A percentile compares a stretch with the other conserved stretches of the same genome.
Conservation (phyloP, 1,284 basidiomycete genomes). For the Irpex lacteus region DNA sequence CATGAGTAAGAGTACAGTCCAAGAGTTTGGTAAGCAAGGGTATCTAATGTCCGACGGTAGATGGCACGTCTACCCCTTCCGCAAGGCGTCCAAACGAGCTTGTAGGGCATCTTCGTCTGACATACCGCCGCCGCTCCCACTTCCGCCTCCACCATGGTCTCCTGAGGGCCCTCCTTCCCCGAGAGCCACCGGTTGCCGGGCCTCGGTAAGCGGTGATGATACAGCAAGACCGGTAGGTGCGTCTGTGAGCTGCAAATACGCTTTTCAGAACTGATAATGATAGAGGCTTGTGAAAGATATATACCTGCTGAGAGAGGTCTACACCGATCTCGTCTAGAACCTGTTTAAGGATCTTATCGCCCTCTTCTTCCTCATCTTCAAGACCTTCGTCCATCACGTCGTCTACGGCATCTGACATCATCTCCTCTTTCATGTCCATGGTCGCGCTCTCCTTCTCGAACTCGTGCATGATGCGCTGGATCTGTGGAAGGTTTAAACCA, state of each 20-base stretch:
- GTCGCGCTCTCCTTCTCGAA: constrained; percentile 96
- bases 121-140: constrained; percentile 42
- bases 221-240: constrained; percentile 73
- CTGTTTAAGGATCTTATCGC: constrained; percentile 94
- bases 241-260: constrained; percentile 65
- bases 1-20: neutral
- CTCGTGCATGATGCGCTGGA: constrained; percentile 96
- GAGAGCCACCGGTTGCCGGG: constrained; percentile 77
- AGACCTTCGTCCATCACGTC: constrained; percentile 96
- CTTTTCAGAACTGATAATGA: neutral
- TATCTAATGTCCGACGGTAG: neutral
- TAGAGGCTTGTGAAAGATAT: neutral
- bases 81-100: constrained; percentile 80
- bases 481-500: constrained; percentile 91
- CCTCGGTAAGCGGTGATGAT: constrained; percentile 60
- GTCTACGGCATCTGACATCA: constrained; percentile 99
- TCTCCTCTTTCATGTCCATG: constrained; percentile 99
- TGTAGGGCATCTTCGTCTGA: constrained; percentile 89
- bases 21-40: constrained; percentile 3
- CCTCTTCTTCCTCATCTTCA: constrained; percentile 94
- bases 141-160: constrained; percentile 40
- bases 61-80: constrained; percentile 46
- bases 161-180: constrained; percentile 54
- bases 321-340: constrained; percentile 98
- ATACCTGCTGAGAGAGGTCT: constrained; percentile 82